Evolutionary conservation across 345 rosid species (phyloP).

Genomic region (Pugionium cornutum): DNA sequence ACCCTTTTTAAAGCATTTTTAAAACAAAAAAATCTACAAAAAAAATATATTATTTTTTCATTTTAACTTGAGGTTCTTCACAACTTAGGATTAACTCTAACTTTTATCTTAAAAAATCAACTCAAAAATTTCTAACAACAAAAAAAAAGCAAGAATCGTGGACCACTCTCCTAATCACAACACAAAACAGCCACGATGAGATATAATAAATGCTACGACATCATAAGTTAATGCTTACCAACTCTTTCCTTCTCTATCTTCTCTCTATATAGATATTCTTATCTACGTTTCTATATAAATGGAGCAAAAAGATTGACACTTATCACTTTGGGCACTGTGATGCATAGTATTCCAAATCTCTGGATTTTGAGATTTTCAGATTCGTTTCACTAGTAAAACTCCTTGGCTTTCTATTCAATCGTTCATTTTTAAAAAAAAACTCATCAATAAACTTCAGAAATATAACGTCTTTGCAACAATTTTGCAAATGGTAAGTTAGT

Average conservation of each 20-base stretch:
- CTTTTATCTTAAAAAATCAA: too few relatives aligned
- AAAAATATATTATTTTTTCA: too few relatives aligned
- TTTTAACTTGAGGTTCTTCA: too few relatives aligned
- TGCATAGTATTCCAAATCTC: not conserved
- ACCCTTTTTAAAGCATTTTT: too few relatives aligned
- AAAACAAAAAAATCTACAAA: too few relatives aligned
- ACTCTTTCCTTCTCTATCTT: conserved; percentile 7
- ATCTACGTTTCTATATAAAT: conserved; percentile 10
- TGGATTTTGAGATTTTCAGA: not conserved
- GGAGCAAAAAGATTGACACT: not conserved
- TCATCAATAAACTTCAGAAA: too few relatives aligned
- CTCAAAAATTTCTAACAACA: not conserved
- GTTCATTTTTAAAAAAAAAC: too few relatives aligned
- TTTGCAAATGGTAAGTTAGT: conserved; percentile 27
- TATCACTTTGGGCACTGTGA: not conserved
- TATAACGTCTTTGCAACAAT: not conserved
- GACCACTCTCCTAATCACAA: conserved; percentile 7
- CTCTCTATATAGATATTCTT: conserved; percentile 1
- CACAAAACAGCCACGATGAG: conserved; percentile 26
- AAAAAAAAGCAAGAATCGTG: not conserved
- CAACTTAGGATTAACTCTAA: too few relatives aligned
- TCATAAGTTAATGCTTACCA: conserved; percentile 34
- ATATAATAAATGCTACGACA: too few relatives aligned
- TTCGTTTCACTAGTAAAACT: not conserved
- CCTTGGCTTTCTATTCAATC: not conserved